Evolutionary conservation across 768 basidiomycete species (phyloP).

Genomic region (Panus rudis): DNA sequence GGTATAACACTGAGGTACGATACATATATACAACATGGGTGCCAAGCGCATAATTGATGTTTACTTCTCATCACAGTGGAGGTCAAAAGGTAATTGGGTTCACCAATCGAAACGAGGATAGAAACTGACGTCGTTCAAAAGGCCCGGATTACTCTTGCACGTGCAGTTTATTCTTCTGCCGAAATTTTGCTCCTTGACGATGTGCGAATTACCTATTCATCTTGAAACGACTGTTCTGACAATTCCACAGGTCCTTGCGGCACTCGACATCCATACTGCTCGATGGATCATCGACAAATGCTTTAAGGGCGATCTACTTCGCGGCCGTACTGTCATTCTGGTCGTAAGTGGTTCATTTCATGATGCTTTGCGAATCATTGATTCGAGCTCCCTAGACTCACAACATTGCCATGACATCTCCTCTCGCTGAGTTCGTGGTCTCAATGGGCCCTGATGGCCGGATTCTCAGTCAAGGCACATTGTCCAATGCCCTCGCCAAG

Average conservation of each 20-base stretch:
- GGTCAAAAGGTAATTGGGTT: constrained; percentile 31
- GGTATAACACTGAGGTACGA: constrained; percentile 38
- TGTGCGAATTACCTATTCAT: constrained; percentile 11
- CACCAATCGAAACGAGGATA: background rate
- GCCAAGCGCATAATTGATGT: background rate
- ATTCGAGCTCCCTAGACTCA: constrained; percentile 32
- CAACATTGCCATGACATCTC: constrained; percentile 43
- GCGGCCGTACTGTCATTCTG: constrained; percentile 38
- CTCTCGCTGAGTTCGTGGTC: constrained; percentile 50
- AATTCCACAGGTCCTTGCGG: constrained; percentile 28
- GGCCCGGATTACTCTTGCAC: constrained; percentile 33
- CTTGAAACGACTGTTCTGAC: background rate
- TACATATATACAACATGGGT: constrained; percentile 33
- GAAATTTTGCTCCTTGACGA: constrained; percentile 34
- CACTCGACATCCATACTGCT: constrained; percentile 42
- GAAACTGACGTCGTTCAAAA: constrained; percentile 10
- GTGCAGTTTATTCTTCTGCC: constrained; percentile 34
- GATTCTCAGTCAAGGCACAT: constrained; percentile 39
- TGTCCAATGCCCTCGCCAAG: constrained; percentile 37
- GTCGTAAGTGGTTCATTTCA: constrained; percentile 33
- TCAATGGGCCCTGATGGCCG: constrained; percentile 46
- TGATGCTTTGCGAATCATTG: background rate
- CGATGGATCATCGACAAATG: constrained; percentile 41
- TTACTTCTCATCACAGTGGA: constrained; percentile 19
- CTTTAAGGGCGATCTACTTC: constrained; percentile 35